Percentiles rank a stretch among this genome's conserved stretches.
phyloP scores from a whole-genome alignment of 768 basidiomycete species.

The Dentipellis sp. region DNA sequence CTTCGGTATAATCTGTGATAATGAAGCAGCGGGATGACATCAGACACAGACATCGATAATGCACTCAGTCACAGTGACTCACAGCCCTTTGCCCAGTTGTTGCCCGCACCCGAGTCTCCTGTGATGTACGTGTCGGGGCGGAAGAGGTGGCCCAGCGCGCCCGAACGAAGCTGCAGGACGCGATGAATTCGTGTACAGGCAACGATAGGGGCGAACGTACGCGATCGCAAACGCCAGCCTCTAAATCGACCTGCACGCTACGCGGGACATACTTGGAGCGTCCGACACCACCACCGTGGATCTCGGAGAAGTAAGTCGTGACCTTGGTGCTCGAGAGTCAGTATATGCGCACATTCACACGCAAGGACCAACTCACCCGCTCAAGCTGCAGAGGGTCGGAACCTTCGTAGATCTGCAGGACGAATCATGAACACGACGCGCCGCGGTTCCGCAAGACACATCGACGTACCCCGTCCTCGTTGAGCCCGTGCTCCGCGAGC shows the following conservation, averaged over 20 bases:
- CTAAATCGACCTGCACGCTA: constrained; percentile 85
- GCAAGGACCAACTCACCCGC: constrained; percentile 37
- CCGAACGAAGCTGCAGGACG: constrained; percentile 48
- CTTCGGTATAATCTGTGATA: constrained; percentile 64
- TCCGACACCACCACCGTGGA: constrained; percentile 29
- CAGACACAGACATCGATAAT: background rate
- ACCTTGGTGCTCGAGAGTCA: constrained; percentile 25
- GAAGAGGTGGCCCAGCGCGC: constrained; percentile 67
- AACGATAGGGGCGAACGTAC: constrained; percentile 29
- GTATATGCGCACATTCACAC: background rate
- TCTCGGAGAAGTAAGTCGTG: constrained; percentile 75
- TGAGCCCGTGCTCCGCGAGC: constrained; percentile 78
- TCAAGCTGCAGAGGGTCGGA: constrained; percentile 66
- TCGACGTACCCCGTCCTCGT: constrained; percentile 50
- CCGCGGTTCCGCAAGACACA: constrained; percentile 1
- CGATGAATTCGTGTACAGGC: no score
- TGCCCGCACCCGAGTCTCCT: constrained; percentile 61
- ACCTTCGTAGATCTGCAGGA: constrained; percentile 44
- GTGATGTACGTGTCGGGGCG: constrained; percentile 81
- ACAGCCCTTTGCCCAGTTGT: constrained; percentile 97
- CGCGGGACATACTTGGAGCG: constrained; percentile 78
- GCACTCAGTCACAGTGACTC: constrained; percentile 24
- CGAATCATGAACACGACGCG: background rate
- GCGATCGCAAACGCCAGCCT: constrained; percentile 75
- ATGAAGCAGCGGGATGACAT: constrained; percentile 12